Base-by-base conservation (phyloP, 1,284 basidiomycete genomes). In the Ganoderma multipileum region DNA sequence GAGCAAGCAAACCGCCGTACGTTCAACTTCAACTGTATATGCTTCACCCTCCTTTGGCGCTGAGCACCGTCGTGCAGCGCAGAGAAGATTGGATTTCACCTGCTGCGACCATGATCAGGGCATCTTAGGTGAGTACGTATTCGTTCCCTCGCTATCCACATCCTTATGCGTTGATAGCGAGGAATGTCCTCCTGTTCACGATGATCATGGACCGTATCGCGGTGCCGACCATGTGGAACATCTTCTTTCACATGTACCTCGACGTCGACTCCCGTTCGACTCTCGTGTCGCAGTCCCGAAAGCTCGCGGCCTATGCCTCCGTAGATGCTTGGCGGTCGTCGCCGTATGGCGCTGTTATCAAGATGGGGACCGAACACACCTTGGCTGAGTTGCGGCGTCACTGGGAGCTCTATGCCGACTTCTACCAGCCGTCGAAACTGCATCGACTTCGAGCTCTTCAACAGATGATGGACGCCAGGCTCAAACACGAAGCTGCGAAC, bases 81-180 rank as follows among this genome's bases (percentile, higher is more conserved):
- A 73, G 5, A 81, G 85, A 26, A 76, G 71, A 20, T 71, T 89
- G 12, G 88, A 90, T 70, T 81, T 90, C 67, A 90, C 89, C 1
- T 91, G 89, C 66, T 87, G 85, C 68, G 89, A 90, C 75, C 72
- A 80, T 9, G 88, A 91, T 55, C 83, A 87, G 2, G 89, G 84
- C 16, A 30, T 90, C 1, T 74, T 90, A n/a, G 88, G 89, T 88
- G 64, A 50, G 75, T 66, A 26, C 9, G n/a, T 50, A 7, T 26
- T 23, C 33, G 33, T 33, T 33, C 33, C 3, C 33, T 33, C 33
- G 33, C 33, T 33, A 33, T 33, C 33, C 33, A 3, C 33, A 8
- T 33, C 33, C 33, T 33, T 33, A 33, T 33, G 33, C 33, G 33
- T 33, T 33, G 11, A 50, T 58, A 85, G 84, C 84, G 28, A 82